Conservation (phyloP, 176 grass and related monocot species). For the Canna indica region DNA sequence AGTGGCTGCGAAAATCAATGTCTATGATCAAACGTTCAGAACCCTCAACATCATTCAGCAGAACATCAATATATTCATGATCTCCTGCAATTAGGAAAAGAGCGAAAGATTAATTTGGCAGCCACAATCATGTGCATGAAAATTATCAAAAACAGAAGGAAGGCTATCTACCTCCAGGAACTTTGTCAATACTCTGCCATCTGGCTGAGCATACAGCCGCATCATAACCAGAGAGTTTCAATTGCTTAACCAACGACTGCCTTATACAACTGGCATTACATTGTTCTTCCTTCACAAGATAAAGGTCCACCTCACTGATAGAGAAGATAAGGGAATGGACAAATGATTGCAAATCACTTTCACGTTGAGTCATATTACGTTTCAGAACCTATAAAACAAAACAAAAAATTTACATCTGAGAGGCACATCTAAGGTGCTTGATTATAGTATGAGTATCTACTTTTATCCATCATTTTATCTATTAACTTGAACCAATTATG, state of each 20-base stretch:
- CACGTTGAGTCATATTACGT: slow-evolving; percentile 41
- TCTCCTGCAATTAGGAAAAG: slow-evolving; percentile 38
- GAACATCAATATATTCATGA: slow-evolving; percentile 85
- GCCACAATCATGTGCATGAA: not conserved
- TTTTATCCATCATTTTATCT: not conserved
- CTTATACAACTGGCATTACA: slow-evolving; percentile 67
- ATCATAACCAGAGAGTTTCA: slow-evolving; percentile 69
- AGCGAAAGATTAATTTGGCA: not conserved
- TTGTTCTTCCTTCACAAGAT: slow-evolving; percentile 36
- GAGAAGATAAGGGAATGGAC: slow-evolving; percentile 65
- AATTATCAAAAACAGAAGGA: not conserved
- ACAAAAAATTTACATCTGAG: not conserved
- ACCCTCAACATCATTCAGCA: slow-evolving; percentile 2
- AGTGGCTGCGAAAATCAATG: slow-evolving; percentile 90
- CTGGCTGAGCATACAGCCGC: slow-evolving; percentile 59
- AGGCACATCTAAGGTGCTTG: not conserved
- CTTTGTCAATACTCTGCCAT: slow-evolving; percentile 75
- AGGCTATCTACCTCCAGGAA: slow-evolving; percentile 56
- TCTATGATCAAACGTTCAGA: slow-evolving; percentile 69
- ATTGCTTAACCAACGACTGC: slow-evolving; percentile 51
- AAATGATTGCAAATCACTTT: slow-evolving; percentile 49
- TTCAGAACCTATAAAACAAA: slow-evolving; percentile 55
- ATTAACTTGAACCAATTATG: not conserved
- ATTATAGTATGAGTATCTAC: not conserved
- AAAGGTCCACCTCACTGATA: slow-evolving; percentile 49